Conservation (phyloP, 2,329 filamentous ascomycete genomes). For the Chaetomium sp. region DNA sequence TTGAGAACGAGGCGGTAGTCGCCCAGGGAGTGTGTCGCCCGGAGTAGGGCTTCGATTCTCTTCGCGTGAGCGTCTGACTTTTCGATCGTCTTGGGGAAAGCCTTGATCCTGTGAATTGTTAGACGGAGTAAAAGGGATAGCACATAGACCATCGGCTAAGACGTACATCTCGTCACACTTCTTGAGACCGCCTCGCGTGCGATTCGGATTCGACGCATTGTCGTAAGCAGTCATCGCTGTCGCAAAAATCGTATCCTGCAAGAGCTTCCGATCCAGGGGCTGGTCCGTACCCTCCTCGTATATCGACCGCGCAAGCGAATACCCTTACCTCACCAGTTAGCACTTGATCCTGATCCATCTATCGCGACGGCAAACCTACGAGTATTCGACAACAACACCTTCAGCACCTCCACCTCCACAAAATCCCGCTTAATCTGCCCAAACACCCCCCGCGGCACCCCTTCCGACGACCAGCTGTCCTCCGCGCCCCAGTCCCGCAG, state of each 20-base stretch:
- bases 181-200: constrained; percentile 67
- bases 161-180: constrained; percentile 66
- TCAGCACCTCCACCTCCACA: constrained; percentile 66
- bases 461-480: constrained; percentile 28
- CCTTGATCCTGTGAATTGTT: constrained; percentile 45
- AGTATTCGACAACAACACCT: constrained; percentile 54
- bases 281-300: constrained; percentile 47
- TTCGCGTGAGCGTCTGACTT: constrained; percentile 44
- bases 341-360: neutral
- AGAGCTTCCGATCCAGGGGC: constrained; percentile 42
- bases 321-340: constrained; percentile 39
- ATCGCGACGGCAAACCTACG: constrained; percentile 38
- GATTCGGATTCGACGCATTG: constrained; percentile 75
- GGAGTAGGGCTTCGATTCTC: constrained; percentile 58
- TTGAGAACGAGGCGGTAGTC: constrained; percentile 73
- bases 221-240: constrained; percentile 68
- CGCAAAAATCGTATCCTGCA: constrained; percentile 56
- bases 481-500: constrained; percentile 63
- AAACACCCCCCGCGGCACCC: constrained; percentile 44
- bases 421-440: constrained; percentile 53
- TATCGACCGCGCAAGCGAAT: constrained; percentile 55
- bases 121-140: neutral
- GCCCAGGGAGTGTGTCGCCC: constrained; percentile 67
- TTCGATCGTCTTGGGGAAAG: constrained; percentile 54
- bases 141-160: neutral